Percentiles rank a stretch among this genome's conserved stretches.
These are phyloP conservation scores for Yarrowia sp. DNA, from an alignment of 805 yeast genomes.

Conservation along the genomic window DNA sequence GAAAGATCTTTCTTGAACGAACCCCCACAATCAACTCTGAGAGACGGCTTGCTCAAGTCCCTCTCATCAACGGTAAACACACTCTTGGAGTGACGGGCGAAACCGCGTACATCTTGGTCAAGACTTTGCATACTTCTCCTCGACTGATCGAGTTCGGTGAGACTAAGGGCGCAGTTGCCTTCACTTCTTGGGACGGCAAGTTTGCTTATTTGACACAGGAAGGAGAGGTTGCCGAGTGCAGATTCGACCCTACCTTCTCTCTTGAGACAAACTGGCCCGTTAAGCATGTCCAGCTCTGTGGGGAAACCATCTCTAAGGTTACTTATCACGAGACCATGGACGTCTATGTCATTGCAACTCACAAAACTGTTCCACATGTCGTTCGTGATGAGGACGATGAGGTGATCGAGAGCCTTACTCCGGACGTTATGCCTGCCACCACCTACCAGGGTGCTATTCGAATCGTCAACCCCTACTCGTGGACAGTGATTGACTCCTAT, in stretches of 20 bases:
- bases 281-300: conserved; percentile 38
- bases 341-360: conserved; percentile 60
- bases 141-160: conserved; percentile 22
- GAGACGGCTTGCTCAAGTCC: conserved; percentile 1
- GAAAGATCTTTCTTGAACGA: conserved; percentile 11
- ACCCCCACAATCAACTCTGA: not conserved
- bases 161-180: not conserved
- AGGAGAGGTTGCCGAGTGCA: conserved; percentile 32
- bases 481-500: conserved; percentile 71
- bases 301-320: conserved; percentile 61
- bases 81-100: conserved; percentile 4
- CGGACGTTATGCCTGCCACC: conserved; percentile 51
- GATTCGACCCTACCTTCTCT: conserved; percentile 63
- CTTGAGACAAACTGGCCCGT: conserved; percentile 43
- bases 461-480: conserved; percentile 66
- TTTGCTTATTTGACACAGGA: not conserved
- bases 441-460: conserved; percentile 59
- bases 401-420: conserved; percentile 54
- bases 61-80: conserved; percentile 15
- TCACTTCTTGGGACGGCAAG: conserved; percentile 17
- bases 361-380: conserved; percentile 54
- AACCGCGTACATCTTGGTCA: conserved; percentile 7
- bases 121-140: conserved; percentile 18
- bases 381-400: conserved; percentile 74
- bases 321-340: conserved; percentile 66